These are phyloP conservation scores for Metarhizium humberi DNA, from an alignment of 2,329 filamentous ascomycete genomes.

Conservation along the genomic window DNA sequence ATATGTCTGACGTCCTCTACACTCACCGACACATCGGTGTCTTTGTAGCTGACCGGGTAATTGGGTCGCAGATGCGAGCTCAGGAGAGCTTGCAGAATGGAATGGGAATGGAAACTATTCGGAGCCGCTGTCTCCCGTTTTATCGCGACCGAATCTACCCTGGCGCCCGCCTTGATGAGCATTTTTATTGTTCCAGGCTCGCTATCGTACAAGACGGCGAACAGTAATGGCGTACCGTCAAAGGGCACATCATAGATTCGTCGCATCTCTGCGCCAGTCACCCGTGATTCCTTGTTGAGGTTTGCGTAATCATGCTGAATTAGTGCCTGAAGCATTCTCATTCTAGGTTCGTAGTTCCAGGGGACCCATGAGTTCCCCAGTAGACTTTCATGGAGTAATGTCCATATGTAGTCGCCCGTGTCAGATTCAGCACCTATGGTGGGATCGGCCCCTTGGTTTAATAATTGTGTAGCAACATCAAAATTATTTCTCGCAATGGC, in stretches of 20 bases:
- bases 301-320: background rate
- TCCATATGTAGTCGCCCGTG: background rate
- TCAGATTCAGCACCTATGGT: too few species aligned
- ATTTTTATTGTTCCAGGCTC: background rate
- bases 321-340: background rate
- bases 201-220: background rate
- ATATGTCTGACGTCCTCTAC: too few species aligned
- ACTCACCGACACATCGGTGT: too few species aligned
- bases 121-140: too few species aligned
- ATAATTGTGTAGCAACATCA: too few species aligned
- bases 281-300: background rate
- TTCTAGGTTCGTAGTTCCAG: background rate
- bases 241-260: background rate
- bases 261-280: too few species aligned
- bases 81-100: too few species aligned
- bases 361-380: background rate
- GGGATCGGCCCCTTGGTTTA: background rate
- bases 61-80: too few species aligned
- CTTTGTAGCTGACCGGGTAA: too few species aligned
- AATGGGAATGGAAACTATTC: too few species aligned
- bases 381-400: background rate
- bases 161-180: background rate
- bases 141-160: background rate
- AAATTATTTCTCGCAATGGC: too few species aligned
- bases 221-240: background rate